Base-by-base conservation (phyloP, 257 asterid genomes). In the Datura wrightii region DNA sequence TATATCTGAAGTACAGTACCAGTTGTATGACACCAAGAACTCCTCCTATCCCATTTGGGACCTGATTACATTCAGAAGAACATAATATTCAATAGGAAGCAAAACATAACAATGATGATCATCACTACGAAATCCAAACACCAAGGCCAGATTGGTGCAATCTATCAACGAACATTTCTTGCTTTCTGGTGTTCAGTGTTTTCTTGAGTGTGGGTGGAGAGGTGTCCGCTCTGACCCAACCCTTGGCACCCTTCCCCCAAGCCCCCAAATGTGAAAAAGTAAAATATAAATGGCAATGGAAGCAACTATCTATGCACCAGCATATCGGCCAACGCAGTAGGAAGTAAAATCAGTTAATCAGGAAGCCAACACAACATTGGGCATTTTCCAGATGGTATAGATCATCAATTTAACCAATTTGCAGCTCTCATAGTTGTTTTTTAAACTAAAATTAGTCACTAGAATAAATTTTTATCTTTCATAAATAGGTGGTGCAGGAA, bases 1-100 rank as follows among this genome's bases (percentile, higher is more conserved):
- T 91, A 90, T 92, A 94, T 80, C 82, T 88, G 34, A 85, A 94
- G 93, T 93, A 94, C 55, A 94, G 84, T 74, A 84, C 91, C 88
- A 94, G 82, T 88, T 94, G 98, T 79, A 90, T 63, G 31, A 92
- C 83, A 79, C 98, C 98, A 50, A 94, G 98, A 86, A 94, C 41
- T 63, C 92, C 92, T 84, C 98, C 98, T 53, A 94, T 89, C 86
- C 98, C 98, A 79, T 94, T 94, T 1, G 98, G 98, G 48, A 93
- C 91, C 98, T 94, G 89, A 78, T 66, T 54, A 84, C 3, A 36
- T 71, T 59, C 66, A 14, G n/a, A 34, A 41, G 42, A 69, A 67
- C 69, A 5, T 15, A 59, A 5, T 15, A 59, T 50, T 44, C 37
- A 63, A 67, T 39, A 65, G 55, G 48, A 31, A 44, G 13, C 60